Conservation (phyloP, 331 rosid genomes). For the Ulmus americana region DNA sequence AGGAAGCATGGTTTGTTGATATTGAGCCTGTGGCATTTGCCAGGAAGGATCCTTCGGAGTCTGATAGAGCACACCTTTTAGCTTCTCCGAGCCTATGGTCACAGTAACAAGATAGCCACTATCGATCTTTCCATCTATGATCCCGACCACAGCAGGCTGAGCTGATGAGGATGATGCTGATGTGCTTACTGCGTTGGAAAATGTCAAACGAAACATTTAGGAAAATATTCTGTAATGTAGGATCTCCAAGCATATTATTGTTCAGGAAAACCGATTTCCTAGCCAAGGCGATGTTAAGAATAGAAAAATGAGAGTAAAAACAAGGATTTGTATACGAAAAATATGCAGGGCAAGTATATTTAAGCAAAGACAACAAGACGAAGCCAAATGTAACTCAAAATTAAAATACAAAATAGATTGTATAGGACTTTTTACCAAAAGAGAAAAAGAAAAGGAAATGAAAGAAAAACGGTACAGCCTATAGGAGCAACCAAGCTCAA, state of each 20-base stretch:
- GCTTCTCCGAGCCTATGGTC: conserved; percentile 58
- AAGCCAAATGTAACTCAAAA: too few species aligned
- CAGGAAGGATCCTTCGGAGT: conserved; percentile 31
- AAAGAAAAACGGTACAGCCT: too few species aligned
- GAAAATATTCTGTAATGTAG: too few species aligned
- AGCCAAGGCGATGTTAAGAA: too few species aligned
- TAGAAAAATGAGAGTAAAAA: too few species aligned
- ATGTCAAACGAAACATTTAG: not conserved
- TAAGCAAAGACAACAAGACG: too few species aligned
- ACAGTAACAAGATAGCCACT: conserved; percentile 86
- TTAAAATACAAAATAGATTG: too few species aligned
- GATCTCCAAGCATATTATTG: too few species aligned
- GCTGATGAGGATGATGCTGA: conserved; percentile 22
- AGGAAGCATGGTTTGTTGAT: conserved; percentile 18
- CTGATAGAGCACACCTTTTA: conserved; percentile 74
- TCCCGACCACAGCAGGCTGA: conserved; percentile 49
- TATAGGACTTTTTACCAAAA: not conserved
- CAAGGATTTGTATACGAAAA: too few species aligned
- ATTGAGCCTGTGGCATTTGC: conserved; percentile 20
- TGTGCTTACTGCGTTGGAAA: conserved; percentile 28
- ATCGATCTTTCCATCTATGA: conserved; percentile 88
- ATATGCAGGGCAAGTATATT: too few species aligned
- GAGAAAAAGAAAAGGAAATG: not conserved
- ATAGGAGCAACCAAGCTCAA: too few species aligned
- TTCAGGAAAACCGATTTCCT: too few species aligned